A percentile compares a stretch with the other conserved stretches of the same genome.
Evolutionary conservation across 2,329 filamentous ascomycete genomes (phyloP).

Genomic region (Neonectria ditissima): DNA sequence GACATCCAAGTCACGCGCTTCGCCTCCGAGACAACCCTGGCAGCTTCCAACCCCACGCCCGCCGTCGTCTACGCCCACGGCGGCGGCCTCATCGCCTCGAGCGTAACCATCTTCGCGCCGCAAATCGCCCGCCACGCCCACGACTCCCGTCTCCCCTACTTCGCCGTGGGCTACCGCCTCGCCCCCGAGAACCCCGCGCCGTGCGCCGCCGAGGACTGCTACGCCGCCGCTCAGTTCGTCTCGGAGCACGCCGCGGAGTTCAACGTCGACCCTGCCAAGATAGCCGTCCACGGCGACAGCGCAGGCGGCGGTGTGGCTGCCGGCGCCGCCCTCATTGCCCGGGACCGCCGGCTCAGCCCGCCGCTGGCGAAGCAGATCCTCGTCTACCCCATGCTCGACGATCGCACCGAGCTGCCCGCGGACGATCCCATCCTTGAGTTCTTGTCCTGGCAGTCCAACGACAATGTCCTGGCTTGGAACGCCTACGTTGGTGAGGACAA

Average conservation of each 20-base stretch:
- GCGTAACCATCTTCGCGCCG: conserved; percentile 41
- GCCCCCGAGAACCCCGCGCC: conserved; percentile 56
- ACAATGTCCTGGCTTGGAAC: not conserved
- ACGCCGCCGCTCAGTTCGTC: conserved; percentile 46
- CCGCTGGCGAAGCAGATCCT: conserved; percentile 49
- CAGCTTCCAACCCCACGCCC: conserved; percentile 24
- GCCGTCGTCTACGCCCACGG: conserved; percentile 55
- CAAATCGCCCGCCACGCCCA: conserved; percentile 43
- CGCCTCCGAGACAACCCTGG: conserved; percentile 5
- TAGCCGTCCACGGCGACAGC: conserved; percentile 40
- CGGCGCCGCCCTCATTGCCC: conserved; percentile 54
- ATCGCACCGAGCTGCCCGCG: conserved; percentile 37
- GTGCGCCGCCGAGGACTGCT: conserved; percentile 51
- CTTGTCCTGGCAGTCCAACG: conserved; percentile 6
- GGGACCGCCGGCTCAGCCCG: conserved; percentile 42
- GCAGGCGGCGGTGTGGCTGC: conserved; percentile 40
- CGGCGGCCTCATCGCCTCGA: conserved; percentile 53
- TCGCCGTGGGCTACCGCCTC: conserved; percentile 56
- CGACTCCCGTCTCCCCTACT: conserved; percentile 48
- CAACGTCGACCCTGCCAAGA: conserved; percentile 35
- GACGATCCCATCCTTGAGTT: conserved; percentile 6
- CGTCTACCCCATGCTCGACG: conserved; percentile 51
- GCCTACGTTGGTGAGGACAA: conserved; percentile 1
- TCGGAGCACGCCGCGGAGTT: conserved; percentile 35
- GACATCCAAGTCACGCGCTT: conserved; percentile 35